Conservation (phyloP, 2,329 filamentous ascomycete species). For the Monosporascus sp. region DNA sequence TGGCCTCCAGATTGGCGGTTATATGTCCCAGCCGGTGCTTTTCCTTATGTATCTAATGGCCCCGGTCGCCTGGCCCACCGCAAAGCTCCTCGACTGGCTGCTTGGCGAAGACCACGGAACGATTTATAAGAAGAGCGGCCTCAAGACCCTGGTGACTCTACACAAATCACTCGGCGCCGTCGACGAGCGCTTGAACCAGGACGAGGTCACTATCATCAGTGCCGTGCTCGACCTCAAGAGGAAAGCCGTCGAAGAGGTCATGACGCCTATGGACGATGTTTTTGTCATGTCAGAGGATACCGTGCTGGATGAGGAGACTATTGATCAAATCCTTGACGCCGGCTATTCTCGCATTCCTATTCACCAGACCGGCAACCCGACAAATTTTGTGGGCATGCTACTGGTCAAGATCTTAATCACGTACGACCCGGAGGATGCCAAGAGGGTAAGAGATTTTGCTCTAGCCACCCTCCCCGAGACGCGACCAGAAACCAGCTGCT, state of each 20-base stretch:
- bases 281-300: slow-evolving; percentile 97
- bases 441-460: slow-evolving; percentile 82
- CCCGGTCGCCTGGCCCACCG: slow-evolving; percentile 88
- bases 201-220: slow-evolving; percentile 98
- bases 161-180: slow-evolving; percentile 87
- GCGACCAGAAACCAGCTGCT: slow-evolving; percentile 86
- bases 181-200: slow-evolving; percentile 86
- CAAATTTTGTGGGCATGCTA: slow-evolving; percentile 95
- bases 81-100: slow-evolving; percentile 88
- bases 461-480: slow-evolving; percentile 94
- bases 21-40: slow-evolving; percentile 84
- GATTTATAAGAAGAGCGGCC: slow-evolving; percentile 93
- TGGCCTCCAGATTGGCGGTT: slow-evolving; percentile 89
- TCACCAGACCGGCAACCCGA: slow-evolving; percentile 74
- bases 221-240: slow-evolving; percentile 94
- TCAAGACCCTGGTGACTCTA: slow-evolving; percentile 93
- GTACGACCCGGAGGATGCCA: slow-evolving; percentile 91
- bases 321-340: slow-evolving; percentile 87
- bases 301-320: slow-evolving; percentile 84
- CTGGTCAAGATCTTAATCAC: slow-evolving; percentile 98
- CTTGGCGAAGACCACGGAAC: slow-evolving; percentile 94
- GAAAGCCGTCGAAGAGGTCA: slow-evolving; percentile 89
- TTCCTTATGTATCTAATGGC: slow-evolving; percentile 87
- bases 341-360: slow-evolving; percentile 97
- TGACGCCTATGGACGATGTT: slow-evolving; percentile 98